Evolutionary conservation across 2,329 filamentous ascomycete genomes (phyloP).

Genomic region (Aspergillus sp.): DNA sequence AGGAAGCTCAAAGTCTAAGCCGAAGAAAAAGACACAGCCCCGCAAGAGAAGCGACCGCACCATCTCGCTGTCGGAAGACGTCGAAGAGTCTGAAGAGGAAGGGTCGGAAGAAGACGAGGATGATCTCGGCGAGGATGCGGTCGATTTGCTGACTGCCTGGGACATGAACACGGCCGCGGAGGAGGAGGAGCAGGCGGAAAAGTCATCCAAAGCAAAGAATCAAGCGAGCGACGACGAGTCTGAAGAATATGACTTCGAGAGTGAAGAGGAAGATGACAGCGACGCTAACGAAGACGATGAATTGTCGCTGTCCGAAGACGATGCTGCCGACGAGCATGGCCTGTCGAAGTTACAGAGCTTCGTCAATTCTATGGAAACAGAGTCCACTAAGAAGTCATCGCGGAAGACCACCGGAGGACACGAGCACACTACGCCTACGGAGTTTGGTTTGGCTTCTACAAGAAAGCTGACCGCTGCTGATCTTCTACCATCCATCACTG

Average conservation of each 20-base stretch:
- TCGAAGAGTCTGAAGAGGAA: constrained; percentile 44
- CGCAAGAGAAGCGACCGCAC: constrained; percentile 30
- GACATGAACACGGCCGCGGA: constrained; percentile 50
- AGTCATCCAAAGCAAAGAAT: constrained; percentile 28
- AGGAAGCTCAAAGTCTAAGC: constrained; percentile 51
- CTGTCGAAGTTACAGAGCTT: constrained; percentile 65
- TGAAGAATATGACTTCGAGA: constrained; percentile 40
- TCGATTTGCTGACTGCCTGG: constrained; percentile 61
- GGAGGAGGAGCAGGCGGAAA: constrained; percentile 33
- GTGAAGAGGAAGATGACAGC: constrained; percentile 52
- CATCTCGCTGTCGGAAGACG: constrained; percentile 51
- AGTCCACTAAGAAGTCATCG: constrained; percentile 31
- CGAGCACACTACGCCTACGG: constrained; percentile 61
- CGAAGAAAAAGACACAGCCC: constrained; percentile 27
- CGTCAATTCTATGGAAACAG: constrained; percentile 61
- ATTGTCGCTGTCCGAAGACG: constrained; percentile 41
- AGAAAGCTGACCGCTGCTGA: constrained; percentile 73
- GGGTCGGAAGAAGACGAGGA: constrained; percentile 54
- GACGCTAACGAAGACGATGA: constrained; percentile 36
- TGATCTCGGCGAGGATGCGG: constrained; percentile 61
- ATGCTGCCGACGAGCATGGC: constrained; percentile 47
- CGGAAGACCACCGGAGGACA: constrained; percentile 49
- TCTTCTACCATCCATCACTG: constrained; percentile 68
- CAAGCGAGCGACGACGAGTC: constrained; percentile 27
- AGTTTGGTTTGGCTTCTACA: constrained; percentile 57